Base-by-base conservation (phyloP, 768 basidiomycete genomes). In the Hygrophoropsis aurantiaca region DNA sequence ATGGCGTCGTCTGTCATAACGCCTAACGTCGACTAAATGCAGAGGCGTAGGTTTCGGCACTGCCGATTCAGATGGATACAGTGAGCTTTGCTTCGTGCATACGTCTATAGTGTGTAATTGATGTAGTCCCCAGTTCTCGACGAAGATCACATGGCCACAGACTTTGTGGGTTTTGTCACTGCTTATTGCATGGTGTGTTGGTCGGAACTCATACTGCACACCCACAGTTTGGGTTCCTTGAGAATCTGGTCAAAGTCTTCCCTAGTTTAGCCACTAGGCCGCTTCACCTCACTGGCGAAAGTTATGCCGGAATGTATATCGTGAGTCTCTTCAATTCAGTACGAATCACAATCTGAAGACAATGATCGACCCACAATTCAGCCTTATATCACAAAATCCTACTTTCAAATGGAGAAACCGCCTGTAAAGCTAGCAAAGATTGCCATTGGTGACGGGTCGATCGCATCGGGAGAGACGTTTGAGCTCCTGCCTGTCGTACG, bases 361-460 rank as follows among this genome's bases (percentile, higher is more conserved):
- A n/a, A n/a, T n/a, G 9, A 35, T 30, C 21, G 16, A 33, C 32
- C n/a, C 6, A 4, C 33, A n/a, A 24, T 41, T 5, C 33, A 88
- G 84, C 86, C 87, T 9, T 88, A 89, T 59, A 89, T 90, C 57
- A 68, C 81, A 52, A 86, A 87, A 64, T 71, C 84, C 11, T 84
- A 86, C 59, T 85, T 90, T 55, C 72, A 71, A 37, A 73, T 79
- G 67, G 50, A 71, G 0, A 75, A 78, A 26, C 85, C 86, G 11
- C 87, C 87, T 0, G 82, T 89, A 24, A 80, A 78, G 9, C 71
- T 89, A 24, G 69, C 78, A 1, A 84, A 82, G 59, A 78, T 89
- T 43, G 81, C 76, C 11, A 86, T 90, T 38, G 87, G 87, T 13
- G 82, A 89, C 62, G 84, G 80, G 10, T 66, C 82, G 9, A 72